A percentile compares a stretch with the other conserved stretches of the same genome.
phyloP scores from a whole-genome alignment of 441 rosid species.

The Populus hybrid region DNA sequence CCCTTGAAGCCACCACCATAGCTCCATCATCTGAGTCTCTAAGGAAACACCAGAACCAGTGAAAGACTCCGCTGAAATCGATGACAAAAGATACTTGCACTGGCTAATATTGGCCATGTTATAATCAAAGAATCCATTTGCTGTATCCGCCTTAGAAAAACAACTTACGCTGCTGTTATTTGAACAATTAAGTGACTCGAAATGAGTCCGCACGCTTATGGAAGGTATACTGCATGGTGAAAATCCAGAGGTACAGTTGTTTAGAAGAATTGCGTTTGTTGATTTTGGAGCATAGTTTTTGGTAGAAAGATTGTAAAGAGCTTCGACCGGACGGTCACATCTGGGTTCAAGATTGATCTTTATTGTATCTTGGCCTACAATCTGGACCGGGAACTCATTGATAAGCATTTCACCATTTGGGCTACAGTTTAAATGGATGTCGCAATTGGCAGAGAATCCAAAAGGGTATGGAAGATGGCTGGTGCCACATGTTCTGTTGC shows the following conservation, averaged over 20 bases:
- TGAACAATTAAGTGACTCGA: conserved; percentile 34
- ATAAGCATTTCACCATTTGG: conserved; percentile 15
- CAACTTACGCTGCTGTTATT: conserved; percentile 41
- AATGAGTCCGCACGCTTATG: conserved; percentile 33
- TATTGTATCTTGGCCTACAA: conserved; percentile 24
- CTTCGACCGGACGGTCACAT: conserved; percentile 46
- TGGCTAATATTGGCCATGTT: conserved; percentile 4
- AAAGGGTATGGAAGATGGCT: conserved; percentile 49
- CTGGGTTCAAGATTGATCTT: conserved; percentile 34
- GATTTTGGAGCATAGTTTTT: conserved; percentile 48
- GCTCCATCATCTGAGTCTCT: conserved; percentile 50
- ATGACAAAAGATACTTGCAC: conserved; percentile 52
- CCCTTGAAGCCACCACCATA: conserved; percentile 79
- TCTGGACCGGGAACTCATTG: conserved; percentile 36
- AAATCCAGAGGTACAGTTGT: conserved; percentile 30
- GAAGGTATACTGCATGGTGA: conserved; percentile 42
- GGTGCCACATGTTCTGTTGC: conserved; percentile 44
- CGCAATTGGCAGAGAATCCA: conserved; percentile 63
- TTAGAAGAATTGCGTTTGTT: conserved; percentile 50
- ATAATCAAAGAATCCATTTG: conserved; percentile 28
- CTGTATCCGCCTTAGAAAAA: conserved; percentile 21
- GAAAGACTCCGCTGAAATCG: conserved; percentile 44
- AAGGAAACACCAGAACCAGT: conserved; percentile 36
- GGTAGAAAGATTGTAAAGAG: conserved; percentile 37
- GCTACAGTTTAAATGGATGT: conserved; percentile 52